Evolutionary conservation across 2,329 filamentous ascomycete genomes (phyloP), one percentile per base, ranked within the genome.

Genomic region (Teratosphaeria gauchensis): DNA sequence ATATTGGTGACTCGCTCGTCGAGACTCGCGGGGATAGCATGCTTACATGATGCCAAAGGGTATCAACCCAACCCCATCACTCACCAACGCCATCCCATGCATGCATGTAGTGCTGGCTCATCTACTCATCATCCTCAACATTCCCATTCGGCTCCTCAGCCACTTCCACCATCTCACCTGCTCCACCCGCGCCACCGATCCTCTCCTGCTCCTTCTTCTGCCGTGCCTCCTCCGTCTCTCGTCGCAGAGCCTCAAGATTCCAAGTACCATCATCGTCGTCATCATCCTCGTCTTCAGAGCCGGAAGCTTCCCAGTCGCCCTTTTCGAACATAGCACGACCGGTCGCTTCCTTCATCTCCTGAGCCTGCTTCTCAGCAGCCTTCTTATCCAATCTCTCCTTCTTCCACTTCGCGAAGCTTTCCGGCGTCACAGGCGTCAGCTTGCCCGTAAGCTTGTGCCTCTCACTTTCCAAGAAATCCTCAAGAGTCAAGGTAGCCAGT

Each of bases 401-500:
- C 82, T 99, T 99, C 94, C 94, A 99, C 71, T 94, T 94, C 62
- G 90, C 90, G 71, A 99, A 99, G 0, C 85, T 82, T 72, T 99
- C 94, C 2, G 87, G 87, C 1, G 89, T 99, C 62, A 99, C 95
- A 4, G 95, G 95, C 1, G 95, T 99, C 56, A 97, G 81, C 0
- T 81, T 91, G 58, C 92, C 94, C 0, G 88, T 92, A 56, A 99
- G 84, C 76, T 97, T 97, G 78, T 96, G 91, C 66, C 94, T 84
- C 78, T 99, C 92, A 0, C 89, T 92, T 75, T 99, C 94, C 58
- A 99, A 78, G 81, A 96, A 99, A 73, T 99, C 94, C 78, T 99
- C 94, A 53, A 99, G 82, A 0, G 94, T 99, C 56, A 99, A 82
- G 1, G 94, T 96, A 73, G 92, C 91, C 59, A 97, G 81, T 5